Conservation (phyloP, 2,329 filamentous ascomycete genomes). For the Parascedosporium putredinis region DNA sequence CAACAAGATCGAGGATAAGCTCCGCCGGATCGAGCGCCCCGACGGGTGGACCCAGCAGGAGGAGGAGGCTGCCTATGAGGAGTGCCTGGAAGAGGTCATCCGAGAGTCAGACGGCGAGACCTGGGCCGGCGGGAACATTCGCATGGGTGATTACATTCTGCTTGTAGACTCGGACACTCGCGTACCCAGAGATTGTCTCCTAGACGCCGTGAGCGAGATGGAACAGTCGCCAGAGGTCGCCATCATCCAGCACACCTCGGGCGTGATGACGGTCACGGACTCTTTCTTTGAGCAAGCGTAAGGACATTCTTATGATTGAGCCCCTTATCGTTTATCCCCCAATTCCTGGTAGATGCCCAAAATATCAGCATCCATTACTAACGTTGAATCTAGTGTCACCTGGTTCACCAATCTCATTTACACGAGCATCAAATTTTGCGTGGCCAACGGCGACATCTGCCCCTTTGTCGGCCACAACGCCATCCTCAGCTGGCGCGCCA, state of each 20-base stretch:
- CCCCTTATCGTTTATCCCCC: not conserved
- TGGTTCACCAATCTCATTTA: slow-evolving; percentile 76
- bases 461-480: slow-evolving; percentile 74
- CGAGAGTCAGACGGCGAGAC: slow-evolving; percentile 39
- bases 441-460: slow-evolving; percentile 60
- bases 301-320: not conserved
- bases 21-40: slow-evolving; percentile 35
- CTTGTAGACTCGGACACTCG: slow-evolving; percentile 60
- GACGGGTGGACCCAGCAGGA: slow-evolving; percentile 30
- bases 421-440: slow-evolving; percentile 59
- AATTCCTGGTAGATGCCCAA: too few species aligned
- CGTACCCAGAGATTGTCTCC: slow-evolving; percentile 55
- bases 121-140: slow-evolving; percentile 51
- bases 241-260: slow-evolving; percentile 62
- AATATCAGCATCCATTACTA: too few species aligned
- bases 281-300: slow-evolving; percentile 58
- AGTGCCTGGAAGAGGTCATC: slow-evolving; percentile 37
- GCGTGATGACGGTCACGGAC: slow-evolving; percentile 66
- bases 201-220: slow-evolving; percentile 64
- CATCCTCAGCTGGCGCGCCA: slow-evolving; percentile 53
- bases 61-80: slow-evolving; percentile 38
- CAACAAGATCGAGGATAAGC: slow-evolving; percentile 49
- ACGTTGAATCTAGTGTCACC: slow-evolving; percentile 40
- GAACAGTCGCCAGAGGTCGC: slow-evolving; percentile 57
- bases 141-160: slow-evolving; percentile 53